Base-by-base conservation (phyloP, 1,284 basidiomycete genomes). In the Rhodotorula sp. region DNA sequence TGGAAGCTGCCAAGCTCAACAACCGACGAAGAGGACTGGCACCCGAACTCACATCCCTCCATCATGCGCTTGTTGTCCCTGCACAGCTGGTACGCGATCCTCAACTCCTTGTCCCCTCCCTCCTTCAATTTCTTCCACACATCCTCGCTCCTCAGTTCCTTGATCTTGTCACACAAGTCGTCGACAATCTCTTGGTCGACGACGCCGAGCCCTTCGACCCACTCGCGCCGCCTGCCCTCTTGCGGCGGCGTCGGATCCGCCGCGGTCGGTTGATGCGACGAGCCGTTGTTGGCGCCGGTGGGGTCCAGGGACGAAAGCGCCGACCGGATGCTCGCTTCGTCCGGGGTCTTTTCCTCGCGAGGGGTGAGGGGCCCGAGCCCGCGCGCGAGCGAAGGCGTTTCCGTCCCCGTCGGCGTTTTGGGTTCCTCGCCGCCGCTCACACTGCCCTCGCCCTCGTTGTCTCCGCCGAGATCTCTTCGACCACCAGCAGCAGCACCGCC, bases 1-100 rank as follows among this genome's bases (percentile, higher is more conserved):
- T 26, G 29, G 8, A 23, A 47, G 52, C 39, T 39, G 6, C 39
- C 18, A 3, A 65, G 3, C 54, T 58, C 49, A 29, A 52, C 54
- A 58, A 18, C 16, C 26, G 7, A 23, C 31, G 15, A 46, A 47
- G 18, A 39, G 20, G n/a, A 34, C 67, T 58, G 62, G 7, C 90
- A 82, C 81, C 10, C 39, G 26, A 20, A 48, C 63, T 47, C 63
- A 68, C 69, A 68, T 31, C 73, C 75, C 80, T 90, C 88, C n/a
- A 93, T 87, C 71, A 91, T 87, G 58, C 93, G 84, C 77, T 89
- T 87, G 83, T 96, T 94, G 80, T 98, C 96, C 65, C 93, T 85
- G 66, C 97, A 85, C 3, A 98, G 85, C 87, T 96, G 89, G 81
- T 98, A 99, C 0, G 96, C 95, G 23, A 99, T 94, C 82, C 97